Evolutionary conservation across 305 asterid species (phyloP), one percentile per base, ranked within the genome.

Genomic region (Fraxinus latifolia): DNA sequence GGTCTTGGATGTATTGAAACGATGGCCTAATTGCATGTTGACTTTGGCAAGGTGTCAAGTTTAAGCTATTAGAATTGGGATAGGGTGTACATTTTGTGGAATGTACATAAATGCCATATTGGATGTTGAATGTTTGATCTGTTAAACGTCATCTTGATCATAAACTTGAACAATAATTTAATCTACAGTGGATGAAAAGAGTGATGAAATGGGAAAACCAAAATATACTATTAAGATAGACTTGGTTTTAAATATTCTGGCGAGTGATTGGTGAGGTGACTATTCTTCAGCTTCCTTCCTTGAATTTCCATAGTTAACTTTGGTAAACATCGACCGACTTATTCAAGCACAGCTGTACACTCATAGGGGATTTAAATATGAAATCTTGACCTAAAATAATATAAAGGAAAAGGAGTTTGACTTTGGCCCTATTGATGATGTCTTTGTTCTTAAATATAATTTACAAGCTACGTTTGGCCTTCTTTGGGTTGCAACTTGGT

Each of bases 41-140:
- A 84, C 83, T 85, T 37, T 37, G n/a, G 78, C 81, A 34, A 60
- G 42, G 32, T 11, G 78, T 78, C 85, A 83, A 90, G 79, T 78
- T 87, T 85, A 88, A 88, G 88, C 82, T 47, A 19, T 84, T 78
- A 74, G 88, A 36, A 68, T 11, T 67, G 74, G 19, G 34, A 9
- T 11, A 27, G 34, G 32, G 11, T 17, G 74, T 12, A 44, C 33
- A 19, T 44, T 70, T 70, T 9, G 15, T 32, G 23, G 77, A 47
- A 8, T 27, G 29, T 27, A 27, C 29, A 50, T 4, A 12, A 9
- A 19, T 14, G 50, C 71, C 33, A 7, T 23, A 7, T 62, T 23
- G 12, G 71, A 19, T 67, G 1, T 21, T 7, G 68, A 73, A 60
- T 77, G 42, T 76, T 75, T 84, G 76, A 78, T 71, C 25, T 79